Base-by-base conservation (phyloP, 2,329 filamentous ascomycete genomes). In the Tolypocladium amazonense region DNA sequence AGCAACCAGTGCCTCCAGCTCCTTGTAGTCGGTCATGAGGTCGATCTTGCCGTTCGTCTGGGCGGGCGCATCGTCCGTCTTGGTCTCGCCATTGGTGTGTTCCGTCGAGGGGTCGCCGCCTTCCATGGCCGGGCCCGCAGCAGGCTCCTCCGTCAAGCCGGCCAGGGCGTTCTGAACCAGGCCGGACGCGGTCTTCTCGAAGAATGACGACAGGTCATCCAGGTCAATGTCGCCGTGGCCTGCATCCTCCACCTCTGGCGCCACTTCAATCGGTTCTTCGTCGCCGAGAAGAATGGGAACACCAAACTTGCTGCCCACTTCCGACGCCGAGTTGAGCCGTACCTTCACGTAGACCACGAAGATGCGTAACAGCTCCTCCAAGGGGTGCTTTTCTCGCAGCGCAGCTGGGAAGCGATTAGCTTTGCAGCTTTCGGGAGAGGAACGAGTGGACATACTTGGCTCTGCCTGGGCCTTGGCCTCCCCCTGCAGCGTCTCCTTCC, bases 1-100 rank as follows among this genome's bases (percentile, higher is more conserved):
- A 0, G 74, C 75, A 14, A 78, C 75, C 27, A 77, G 66, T 9
- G 76, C 76, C 61, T 76, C 73, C 7, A 78, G 67, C 50, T 77
- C 75, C 61, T 77, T 74, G 57, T 76, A 75, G 59, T 78, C 75
- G 9, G 70, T 75, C 61, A 69, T 69, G 47, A 70, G 58, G 47
- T 73, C 70, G 43, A 70, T 62, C 62, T 72, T 72, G 55, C 67
- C 67, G 25, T 68, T 71, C 1, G 68, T 67, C 45, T 69, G 69
- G 11, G 67, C 64, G 3, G 67, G 56, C 1, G 63, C 55, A 9
- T 62, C 57, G 37, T 68, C 63, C 43, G 66, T 38, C 57, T 70
- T 67, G 27, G 61, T 62, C 38, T 69, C 65, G 47, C 65, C 69
- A 59, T 70, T 68, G 54, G 66, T 39, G 18, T 64, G 61, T 50